These are phyloP conservation scores for Chaetoceros muelleri DNA, from an alignment of 108 stramenopile genomes.

Conservation along the genomic window DNA sequence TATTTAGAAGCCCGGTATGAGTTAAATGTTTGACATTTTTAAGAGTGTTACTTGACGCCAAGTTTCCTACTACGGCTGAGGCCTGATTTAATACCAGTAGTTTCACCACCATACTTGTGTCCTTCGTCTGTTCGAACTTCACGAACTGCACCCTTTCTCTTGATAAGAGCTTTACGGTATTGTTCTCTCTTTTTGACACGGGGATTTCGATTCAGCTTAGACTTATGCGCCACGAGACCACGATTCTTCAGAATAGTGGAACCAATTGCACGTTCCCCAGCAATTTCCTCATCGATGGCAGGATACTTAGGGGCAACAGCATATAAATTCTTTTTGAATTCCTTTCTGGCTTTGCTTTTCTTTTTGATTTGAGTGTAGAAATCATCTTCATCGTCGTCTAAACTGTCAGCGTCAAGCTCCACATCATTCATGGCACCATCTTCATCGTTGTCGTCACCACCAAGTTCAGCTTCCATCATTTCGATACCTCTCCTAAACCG, in stretches of 20 bases:
- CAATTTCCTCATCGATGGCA: conserved; percentile 42
- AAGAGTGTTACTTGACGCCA: conserved; percentile 9
- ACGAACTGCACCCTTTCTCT: conserved; percentile 91
- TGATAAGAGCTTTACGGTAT: conserved; percentile 88
- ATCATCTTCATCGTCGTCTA: conserved; percentile 32
- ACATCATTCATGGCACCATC: conserved; percentile 25
- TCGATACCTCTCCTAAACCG: conserved; percentile 41
- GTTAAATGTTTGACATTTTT: not conserved
- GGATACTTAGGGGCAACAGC: conserved; percentile 82
- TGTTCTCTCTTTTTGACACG: conserved; percentile 95
- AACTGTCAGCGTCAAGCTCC: conserved; percentile 26
- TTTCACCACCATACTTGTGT: conserved; percentile 83
- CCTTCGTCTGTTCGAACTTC: conserved; percentile 76
- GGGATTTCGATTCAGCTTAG: conserved; percentile 93
- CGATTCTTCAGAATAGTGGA: conserved; percentile 85
- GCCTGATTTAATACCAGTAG: conserved; percentile 82
- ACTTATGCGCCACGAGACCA: conserved; percentile 94
- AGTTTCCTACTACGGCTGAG: conserved; percentile 82
- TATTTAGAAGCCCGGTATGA: not conserved
- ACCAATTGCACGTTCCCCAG: conserved; percentile 79
- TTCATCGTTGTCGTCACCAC: conserved; percentile 25
- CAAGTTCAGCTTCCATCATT: conserved; percentile 78
- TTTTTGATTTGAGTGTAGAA: conserved; percentile 52
- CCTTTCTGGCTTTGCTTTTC: conserved; percentile 45
- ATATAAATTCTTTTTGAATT: conserved; percentile 48